A percentile compares a stretch with the other conserved stretches of the same genome.
Conservation (phyloP, 1,139 yeast genomes). For the Pichia inconspicua region DNA sequence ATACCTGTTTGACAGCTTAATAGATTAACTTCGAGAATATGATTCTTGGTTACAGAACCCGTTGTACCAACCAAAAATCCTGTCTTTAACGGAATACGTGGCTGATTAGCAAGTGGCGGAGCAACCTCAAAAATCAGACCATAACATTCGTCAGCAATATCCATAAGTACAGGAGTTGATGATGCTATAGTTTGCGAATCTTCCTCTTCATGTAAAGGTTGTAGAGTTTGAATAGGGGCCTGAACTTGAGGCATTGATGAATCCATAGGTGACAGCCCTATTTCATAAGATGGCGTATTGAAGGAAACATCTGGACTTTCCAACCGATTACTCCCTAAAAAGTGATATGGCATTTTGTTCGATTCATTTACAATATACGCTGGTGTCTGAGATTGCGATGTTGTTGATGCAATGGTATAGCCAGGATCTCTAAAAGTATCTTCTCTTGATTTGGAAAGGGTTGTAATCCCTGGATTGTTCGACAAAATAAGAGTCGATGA, state of each 20-base stretch:
- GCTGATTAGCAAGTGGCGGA: constrained; percentile 60
- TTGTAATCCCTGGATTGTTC: constrained; percentile 15
- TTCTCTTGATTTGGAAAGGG: constrained; percentile 5
- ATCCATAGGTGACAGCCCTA: constrained; percentile 28
- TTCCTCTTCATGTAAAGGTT: constrained; percentile 9
- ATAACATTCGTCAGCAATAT: constrained; percentile 48
- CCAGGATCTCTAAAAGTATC: constrained; percentile 18
- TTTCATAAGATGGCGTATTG: constrained; percentile 24
- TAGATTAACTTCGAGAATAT: constrained; percentile 48
- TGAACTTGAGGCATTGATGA: constrained; percentile 10
- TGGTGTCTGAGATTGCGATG: constrained; percentile 22
- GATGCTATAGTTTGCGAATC: constrained; percentile 7
- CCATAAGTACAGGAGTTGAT: constrained; percentile 36
- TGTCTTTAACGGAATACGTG: constrained; percentile 60
- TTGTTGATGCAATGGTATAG: constrained; percentile 23
- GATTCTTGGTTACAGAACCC: constrained; percentile 22
- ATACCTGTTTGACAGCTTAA: constrained; percentile 64
- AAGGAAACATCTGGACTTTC: constrained; percentile 17
- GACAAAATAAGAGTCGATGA: constrained; percentile 55
- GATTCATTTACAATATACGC: constrained; percentile 11
- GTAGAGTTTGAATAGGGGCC: constrained; percentile 12
- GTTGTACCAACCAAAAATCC: constrained; percentile 54
- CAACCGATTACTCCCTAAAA: constrained; percentile 11
- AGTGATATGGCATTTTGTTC: constrained; percentile 4
- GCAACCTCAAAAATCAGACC: constrained; percentile 58